Percentiles rank a stretch among this genome's conserved stretches.
Conservation (phyloP, 257 asterid species). For the Solanum rostratum region DNA sequence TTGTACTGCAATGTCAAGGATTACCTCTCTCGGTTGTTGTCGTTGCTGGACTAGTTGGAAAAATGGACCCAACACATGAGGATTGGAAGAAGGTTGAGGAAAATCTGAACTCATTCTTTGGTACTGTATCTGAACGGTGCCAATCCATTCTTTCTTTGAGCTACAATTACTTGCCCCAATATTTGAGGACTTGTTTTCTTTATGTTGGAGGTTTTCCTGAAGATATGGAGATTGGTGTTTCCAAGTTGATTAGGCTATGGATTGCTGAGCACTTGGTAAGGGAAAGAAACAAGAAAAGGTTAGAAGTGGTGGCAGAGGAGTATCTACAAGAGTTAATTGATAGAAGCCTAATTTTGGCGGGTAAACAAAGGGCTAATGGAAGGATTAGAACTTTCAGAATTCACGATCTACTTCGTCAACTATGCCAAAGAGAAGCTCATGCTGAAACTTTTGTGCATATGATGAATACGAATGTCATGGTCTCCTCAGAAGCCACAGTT, state of each 20-base stretch:
- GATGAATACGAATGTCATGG: not conserved
- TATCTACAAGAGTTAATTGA: not conserved
- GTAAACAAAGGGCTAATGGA: not conserved
- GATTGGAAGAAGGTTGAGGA: not conserved
- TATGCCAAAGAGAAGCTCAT: not conserved
- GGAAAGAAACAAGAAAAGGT: not conserved
- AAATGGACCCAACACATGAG: not conserved
- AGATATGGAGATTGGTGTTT: not conserved
- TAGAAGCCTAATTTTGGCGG: not conserved
- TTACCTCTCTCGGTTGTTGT: no score
- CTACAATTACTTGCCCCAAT: no score
- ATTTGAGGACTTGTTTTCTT: not conserved
- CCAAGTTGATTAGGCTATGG: not conserved
- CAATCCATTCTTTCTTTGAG: not conserved
- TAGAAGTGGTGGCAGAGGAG: not conserved
- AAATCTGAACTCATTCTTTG: not conserved
- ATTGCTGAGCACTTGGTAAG: conserved; percentile 4
- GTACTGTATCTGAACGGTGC: not conserved
- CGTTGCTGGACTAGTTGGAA: no score
- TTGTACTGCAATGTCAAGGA: no score
- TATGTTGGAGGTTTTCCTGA: not conserved
- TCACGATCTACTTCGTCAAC: not conserved
- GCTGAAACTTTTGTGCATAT: not conserved
- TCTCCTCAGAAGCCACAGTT: not conserved
- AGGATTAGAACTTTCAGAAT: not conserved